Percentiles rank a stretch among this genome's conserved stretches.
Conservation (phyloP, 2,329 filamentous ascomycete species). For the Biscogniauxia sp. region DNA sequence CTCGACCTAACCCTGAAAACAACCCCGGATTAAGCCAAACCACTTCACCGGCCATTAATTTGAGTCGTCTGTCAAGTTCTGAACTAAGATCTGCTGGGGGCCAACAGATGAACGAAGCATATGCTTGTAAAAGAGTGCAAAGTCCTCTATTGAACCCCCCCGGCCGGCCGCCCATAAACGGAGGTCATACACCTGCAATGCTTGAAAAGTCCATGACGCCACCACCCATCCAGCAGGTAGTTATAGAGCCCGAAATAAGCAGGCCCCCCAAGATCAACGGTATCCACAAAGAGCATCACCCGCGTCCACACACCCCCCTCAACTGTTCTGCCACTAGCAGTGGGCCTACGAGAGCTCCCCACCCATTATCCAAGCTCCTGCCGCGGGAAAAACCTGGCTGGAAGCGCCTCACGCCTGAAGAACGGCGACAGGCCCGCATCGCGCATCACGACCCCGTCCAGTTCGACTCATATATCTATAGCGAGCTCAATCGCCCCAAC, state of each 20-base stretch:
- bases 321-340: too few species aligned
- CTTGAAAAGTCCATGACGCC: background rate
- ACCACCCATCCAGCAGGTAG: background rate
- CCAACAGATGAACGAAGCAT: background rate
- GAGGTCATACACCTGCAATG: background rate
- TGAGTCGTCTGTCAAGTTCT: background rate
- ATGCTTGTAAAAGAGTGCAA: background rate
- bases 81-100: background rate
- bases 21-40: too few species aligned
- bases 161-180: background rate
- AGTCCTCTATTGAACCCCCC: background rate
- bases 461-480: slow-evolving; percentile 42
- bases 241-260: background rate
- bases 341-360: background rate
- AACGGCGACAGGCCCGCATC: slow-evolving; percentile 19
- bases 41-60: too few species aligned
- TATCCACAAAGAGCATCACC: background rate
- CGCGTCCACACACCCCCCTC: too few species aligned
- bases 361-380: background rate
- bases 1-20: too few species aligned
- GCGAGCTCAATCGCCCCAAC: slow-evolving; percentile 30
- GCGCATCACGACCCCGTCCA: slow-evolving; percentile 24
- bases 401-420: slow-evolving; percentile 9
- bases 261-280: background rate
- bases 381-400: slow-evolving; percentile 1